Percentiles rank a stretch among this genome's conserved stretches.
Evolutionary conservation across 805 yeast genomes (phyloP).

Genomic region (Torulaspora indica): DNA sequence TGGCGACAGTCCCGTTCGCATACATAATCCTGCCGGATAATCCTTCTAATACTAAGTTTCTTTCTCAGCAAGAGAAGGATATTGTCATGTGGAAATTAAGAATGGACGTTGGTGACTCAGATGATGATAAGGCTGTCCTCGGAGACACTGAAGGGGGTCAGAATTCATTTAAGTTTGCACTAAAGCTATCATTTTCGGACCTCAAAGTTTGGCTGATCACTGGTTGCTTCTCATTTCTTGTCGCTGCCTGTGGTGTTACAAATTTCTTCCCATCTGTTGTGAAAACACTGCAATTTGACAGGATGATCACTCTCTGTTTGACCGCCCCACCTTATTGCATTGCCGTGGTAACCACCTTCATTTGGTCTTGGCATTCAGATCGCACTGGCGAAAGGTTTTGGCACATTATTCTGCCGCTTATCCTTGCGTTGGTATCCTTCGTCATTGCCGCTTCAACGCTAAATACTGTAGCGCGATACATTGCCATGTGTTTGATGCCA

Average conservation of each 20-base stretch:
- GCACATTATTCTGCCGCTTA: conserved; percentile 44
- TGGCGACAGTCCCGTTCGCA: conserved; percentile 42
- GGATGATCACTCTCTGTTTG: conserved; percentile 48
- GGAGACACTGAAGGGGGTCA: conserved; percentile 10
- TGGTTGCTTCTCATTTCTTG: conserved; percentile 42
- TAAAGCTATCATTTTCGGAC: conserved; percentile 39
- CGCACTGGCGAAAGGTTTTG: conserved; percentile 50
- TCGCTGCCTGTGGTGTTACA: conserved; percentile 58
- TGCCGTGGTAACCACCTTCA: conserved; percentile 47
- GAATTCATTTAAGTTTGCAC: conserved; percentile 36
- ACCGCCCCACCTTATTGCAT: conserved; percentile 57
- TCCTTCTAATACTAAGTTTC: conserved; percentile 47
- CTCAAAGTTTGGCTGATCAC: conserved; percentile 46
- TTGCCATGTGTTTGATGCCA: conserved; percentile 57
- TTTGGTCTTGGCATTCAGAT: conserved; percentile 55
- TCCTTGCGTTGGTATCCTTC: conserved; percentile 40
- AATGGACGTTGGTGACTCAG: conserved; percentile 30
- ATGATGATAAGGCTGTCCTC: conserved; percentile 21
- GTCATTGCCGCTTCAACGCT: conserved; percentile 44
- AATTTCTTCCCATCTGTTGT: conserved; percentile 61
- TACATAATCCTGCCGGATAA: conserved; percentile 49
- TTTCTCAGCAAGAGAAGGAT: conserved; percentile 44
- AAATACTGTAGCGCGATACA: conserved; percentile 53
- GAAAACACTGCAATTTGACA: conserved; percentile 47
- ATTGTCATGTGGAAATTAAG: conserved; percentile 27